Base-by-base conservation (phyloP, 2,329 filamentous ascomycete species). In the Leptodontidium sp. region DNA sequence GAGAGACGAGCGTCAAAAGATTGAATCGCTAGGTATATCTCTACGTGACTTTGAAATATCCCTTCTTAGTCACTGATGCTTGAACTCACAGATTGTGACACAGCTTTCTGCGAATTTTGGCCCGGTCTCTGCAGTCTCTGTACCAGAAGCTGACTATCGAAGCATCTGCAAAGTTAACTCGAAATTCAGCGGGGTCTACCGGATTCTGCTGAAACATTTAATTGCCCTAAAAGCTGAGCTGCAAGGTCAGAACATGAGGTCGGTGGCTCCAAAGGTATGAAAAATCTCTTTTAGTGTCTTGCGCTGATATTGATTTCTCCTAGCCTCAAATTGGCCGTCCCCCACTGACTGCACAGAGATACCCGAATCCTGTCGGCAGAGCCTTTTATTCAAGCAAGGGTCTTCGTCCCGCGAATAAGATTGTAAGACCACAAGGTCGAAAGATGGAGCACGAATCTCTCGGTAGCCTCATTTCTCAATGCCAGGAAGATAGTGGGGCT, bases 91-190 rank as follows among this genome's bases (percentile, higher is more conserved):
- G 59, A 62, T 62, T 50, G 21, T 52, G 9, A 62, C 43, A 1
- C 43, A 50, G 14, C 9, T 21, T 12, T 47, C 59, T 32, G 43
- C 59, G 14, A 50, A 3, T n/a, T 17, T 62, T n/a, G 59, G 47
- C 17, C 6, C 4, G 3, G 15, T 50, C 9, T 26, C 29, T 14
- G 59, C 40, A 8, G 5, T 50, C 9, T 29, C 61, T 29, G 49
- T 52, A 15, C 26, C 40, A 24, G 45, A 63, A 9, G 61, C 29
- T 8, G 47, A 52, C n/a, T 45, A 63, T 17, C 61, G n/a, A 14
- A 40, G 43, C 4, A 63, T 63, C 14, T 63, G 61, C 61, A 63
- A 50, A 45, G 45, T 63, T 17, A 24, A 24, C n/a, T 29, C 43
- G 32, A 63, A 63, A 26, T 38, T 63, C 12, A 50, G 47, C 35